Base-by-base conservation (phyloP, 2,329 filamentous ascomycete species). In the Colletotrichum nymphaeae region DNA sequence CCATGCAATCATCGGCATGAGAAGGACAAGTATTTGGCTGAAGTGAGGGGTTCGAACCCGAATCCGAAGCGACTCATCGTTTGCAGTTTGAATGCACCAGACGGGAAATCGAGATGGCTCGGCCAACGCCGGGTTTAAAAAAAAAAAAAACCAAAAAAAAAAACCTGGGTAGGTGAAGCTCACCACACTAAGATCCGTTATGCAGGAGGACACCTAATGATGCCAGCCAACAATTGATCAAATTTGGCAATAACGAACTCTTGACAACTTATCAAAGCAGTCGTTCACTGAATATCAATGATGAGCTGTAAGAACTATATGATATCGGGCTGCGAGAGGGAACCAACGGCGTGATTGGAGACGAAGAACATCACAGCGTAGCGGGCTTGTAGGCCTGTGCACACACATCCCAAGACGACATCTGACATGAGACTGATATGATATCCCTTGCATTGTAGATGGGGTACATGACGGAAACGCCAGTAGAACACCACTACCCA, bases 371-470 rank as follows among this genome's bases (percentile, higher is more conserved):
- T 32, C 32, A 32, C 11, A 32, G 32, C 12, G 3, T 32, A 12
- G 32, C 32, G 42, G 42, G 42, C 16, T 46, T 46, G 42, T 46
- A 46, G 24, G 46, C n/a, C 32, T 60, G 58, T 62, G 49, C 55
- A 63, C 60, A 42, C 2, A 19, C 63, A 26, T 28, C 22, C 46
- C 32, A 19, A 55, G 55, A 35, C 70, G 55, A 52, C 32, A 26
- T 58, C 66, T 70, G 70, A 73, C 70, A 73, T 57, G 59, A 69
- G 26, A 56, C 59, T 46, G 46, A 55, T 70, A 73, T 73, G 55
- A 63, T 56, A 70, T 73, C 55, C 59, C 59, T 65, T 73, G 46
- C 70, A 73, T 70, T 46, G 67, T 60, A 65, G 46, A 70, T 65
- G 59, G 46, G 46, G 22, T 73, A 70, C 46, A 56, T 70, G 67